Evolutionary conservation across 2,329 filamentous ascomycete genomes (phyloP).

Genomic region (Diaporthe citrichinensis): DNA sequence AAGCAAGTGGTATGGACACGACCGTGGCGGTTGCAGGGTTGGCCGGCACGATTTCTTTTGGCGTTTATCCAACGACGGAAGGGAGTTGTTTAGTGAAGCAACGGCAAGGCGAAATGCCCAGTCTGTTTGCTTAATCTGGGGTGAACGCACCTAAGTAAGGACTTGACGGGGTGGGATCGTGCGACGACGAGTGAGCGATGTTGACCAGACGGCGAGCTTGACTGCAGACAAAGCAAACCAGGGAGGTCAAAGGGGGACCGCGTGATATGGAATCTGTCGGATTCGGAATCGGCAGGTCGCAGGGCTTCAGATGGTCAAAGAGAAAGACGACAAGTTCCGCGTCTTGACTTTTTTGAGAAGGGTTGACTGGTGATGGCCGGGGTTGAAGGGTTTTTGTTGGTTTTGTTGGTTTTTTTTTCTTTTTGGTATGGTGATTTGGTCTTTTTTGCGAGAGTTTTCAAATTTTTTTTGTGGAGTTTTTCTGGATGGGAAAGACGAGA

Average conservation of each 20-base stretch:
- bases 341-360: slow-evolving; percentile 38
- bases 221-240: slow-evolving; percentile 42
- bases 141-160: slow-evolving; percentile 36
- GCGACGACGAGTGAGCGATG: slow-evolving; percentile 33
- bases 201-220: slow-evolving; percentile 35
- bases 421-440: slow-evolving; percentile 41
- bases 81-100: not conserved
- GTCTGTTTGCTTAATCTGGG: not conserved
- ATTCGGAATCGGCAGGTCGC: slow-evolving; percentile 33
- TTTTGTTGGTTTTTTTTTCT: slow-evolving; percentile 34
- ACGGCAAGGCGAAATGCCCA: not conserved
- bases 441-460: slow-evolving; percentile 68
- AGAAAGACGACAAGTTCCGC: slow-evolving; percentile 38
- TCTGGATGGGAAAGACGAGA: slow-evolving; percentile 66
- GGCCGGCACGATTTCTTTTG: not conserved
- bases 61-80: not conserved
- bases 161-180: slow-evolving; percentile 22
- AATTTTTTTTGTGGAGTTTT: slow-evolving; percentile 73
- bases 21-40: too few relatives aligned
- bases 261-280: slow-evolving; percentile 34
- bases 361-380: slow-evolving; percentile 28
- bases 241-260: slow-evolving; percentile 38
- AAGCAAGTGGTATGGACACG: slow-evolving; percentile 30
- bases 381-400: slow-evolving; percentile 31
- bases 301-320: slow-evolving; percentile 38